phyloP scores from a whole-genome alignment of 2,329 filamentous ascomycete species.

The Tolypocladium tropicale region DNA sequence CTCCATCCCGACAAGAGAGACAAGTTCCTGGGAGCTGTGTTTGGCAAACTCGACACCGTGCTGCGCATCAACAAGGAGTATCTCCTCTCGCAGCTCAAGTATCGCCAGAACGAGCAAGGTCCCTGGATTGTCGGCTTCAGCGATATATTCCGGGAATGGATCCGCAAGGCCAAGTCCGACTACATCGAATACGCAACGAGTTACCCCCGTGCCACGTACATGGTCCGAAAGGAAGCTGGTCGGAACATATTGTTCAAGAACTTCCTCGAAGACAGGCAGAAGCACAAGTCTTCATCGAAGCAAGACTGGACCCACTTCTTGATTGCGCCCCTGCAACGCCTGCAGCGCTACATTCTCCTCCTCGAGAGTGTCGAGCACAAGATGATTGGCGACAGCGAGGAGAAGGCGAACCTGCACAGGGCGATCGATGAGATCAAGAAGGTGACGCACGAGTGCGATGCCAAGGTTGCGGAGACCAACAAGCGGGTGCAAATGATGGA shows the following conservation, averaged over 20 bases:
- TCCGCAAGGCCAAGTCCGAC: slow-evolving; percentile 77
- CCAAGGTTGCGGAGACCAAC: slow-evolving; percentile 82
- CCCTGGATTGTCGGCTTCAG: slow-evolving; percentile 92
- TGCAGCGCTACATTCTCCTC: slow-evolving; percentile 83
- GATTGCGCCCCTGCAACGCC: slow-evolving; percentile 82
- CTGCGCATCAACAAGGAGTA: slow-evolving; percentile 89
- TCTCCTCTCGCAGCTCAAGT: slow-evolving; percentile 86
- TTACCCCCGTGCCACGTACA: slow-evolving; percentile 74
- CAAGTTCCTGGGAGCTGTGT: slow-evolving; percentile 75
- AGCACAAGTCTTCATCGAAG: slow-evolving; percentile 69
- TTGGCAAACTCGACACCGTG: slow-evolving; percentile 82
- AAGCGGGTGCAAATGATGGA: slow-evolving; percentile 86
- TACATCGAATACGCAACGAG: slow-evolving; percentile 89
- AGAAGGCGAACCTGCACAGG: slow-evolving; percentile 72
- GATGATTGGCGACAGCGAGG: slow-evolving; percentile 74
- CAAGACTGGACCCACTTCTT: slow-evolving; percentile 92
- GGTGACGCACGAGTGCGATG: slow-evolving; percentile 84
- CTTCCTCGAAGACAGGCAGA: slow-evolving; percentile 72
- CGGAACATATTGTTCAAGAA: slow-evolving; percentile 77
- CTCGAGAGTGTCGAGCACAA: slow-evolving; percentile 76
- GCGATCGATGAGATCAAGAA: slow-evolving; percentile 87
- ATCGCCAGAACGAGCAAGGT: slow-evolving; percentile 91
- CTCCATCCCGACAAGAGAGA: slow-evolving; percentile 68
- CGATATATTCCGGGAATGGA: slow-evolving; percentile 97
- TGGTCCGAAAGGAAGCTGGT: slow-evolving; percentile 75